Base-by-base conservation (phyloP, 2,329 filamentous ascomycete genomes). In the Colletotrichum truncatum region DNA sequence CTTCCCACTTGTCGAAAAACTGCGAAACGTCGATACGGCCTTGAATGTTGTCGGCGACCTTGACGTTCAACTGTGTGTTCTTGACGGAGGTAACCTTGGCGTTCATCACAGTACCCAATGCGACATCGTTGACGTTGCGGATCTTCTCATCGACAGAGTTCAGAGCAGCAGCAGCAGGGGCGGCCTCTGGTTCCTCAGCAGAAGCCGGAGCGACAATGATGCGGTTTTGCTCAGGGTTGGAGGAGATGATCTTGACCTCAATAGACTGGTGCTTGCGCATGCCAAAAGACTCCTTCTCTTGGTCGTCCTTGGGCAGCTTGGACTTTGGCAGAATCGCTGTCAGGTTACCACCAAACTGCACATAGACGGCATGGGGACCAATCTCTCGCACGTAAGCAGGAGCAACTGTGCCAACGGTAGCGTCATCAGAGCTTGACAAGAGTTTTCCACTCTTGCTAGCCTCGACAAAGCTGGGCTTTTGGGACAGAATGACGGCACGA, bases 11-110 rank as follows among this genome's bases (percentile, higher is more conserved):
- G 75, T 98, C 92, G 75, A 97, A 99, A 11, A 94, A 80, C 75
- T 98, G 93, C 1, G 96, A 97, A 6, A 96, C 88, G 73, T 98
- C 95, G 65, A 99, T 90, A 16, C 96, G 93, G n/a, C 95, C 96
- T 75, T 97, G 93, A 8, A 97, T 85, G 69, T 94, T 93, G 73
- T 97, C 93, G 43, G 93, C 91, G 53, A 98, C 85, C 70, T 92
- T 88, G 6, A 99, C 93, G 70, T 98, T 98, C 59, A 98, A 82
- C 75, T 99, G 96, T 0, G 95, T 98, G 51, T 91, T 90, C 78
- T 97, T 97, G 73, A 98, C 82, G 0, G 93, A 93, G n/a, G 87
- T 87, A 45, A 99, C 87, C 70, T 86, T 91, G 38, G 92, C 95
- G 74, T 92, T 93, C 7, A 90, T 89, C 48, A 91, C 76, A 69